A percentile compares a stretch with the other conserved stretches of the same genome.
Conservation (phyloP, 345 rosid genomes). For the Pseudoturritis turrita region DNA sequence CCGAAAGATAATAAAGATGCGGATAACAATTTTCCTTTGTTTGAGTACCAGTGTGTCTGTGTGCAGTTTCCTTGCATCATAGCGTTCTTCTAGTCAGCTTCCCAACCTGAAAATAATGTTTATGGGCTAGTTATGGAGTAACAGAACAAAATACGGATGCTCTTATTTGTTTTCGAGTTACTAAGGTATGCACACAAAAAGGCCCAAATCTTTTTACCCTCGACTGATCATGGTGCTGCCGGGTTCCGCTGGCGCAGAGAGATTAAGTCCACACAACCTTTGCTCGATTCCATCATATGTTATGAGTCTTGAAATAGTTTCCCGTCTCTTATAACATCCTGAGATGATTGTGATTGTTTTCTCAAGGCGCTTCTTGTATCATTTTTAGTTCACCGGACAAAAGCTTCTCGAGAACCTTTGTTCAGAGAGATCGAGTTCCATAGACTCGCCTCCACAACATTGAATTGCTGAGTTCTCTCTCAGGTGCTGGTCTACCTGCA, state of each 20-base stretch:
- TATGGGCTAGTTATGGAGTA: background rate
- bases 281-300: slow-evolving; percentile 88
- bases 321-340: slow-evolving; percentile 97
- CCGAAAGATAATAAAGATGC: background rate
- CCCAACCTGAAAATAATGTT: slow-evolving; percentile 48
- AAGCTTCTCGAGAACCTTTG: slow-evolving; percentile 52
- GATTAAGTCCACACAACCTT: slow-evolving; percentile 65
- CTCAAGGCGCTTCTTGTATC: background rate
- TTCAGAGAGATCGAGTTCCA: slow-evolving; percentile 79
- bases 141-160: background rate
- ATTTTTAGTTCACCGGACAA: background rate
- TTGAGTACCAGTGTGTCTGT: background rate
- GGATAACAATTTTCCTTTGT: background rate
- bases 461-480: slow-evolving; percentile 73
- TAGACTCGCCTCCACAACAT: slow-evolving; percentile 79
- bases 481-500: slow-evolving; percentile 88
- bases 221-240: slow-evolving; percentile 56
- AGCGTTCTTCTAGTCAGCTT: slow-evolving; percentile 56
- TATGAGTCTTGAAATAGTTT: slow-evolving; percentile 76
- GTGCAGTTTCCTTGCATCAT: background rate
- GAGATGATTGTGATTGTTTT: slow-evolving; percentile 2
- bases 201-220: slow-evolving; percentile 60
- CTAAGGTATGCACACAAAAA: slow-evolving; percentile 7
- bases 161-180: background rate
- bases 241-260: slow-evolving; percentile 71